phyloP scores from a whole-genome alignment of 1,284 basidiomycete genomes.

The Pholiota adiposa region DNA sequence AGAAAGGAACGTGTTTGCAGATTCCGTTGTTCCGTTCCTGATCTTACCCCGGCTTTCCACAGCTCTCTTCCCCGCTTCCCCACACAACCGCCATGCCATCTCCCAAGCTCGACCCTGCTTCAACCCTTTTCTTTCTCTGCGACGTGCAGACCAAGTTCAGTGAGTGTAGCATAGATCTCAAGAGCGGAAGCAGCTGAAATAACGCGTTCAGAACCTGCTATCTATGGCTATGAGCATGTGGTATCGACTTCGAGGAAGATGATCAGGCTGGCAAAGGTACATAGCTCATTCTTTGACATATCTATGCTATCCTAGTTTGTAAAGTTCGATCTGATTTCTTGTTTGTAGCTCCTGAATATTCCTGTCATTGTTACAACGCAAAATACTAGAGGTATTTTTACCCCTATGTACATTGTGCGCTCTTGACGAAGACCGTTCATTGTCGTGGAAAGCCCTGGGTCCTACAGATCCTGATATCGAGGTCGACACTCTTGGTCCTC shows the following conservation, averaged over 20 bases:
- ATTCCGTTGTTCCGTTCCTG: neutral
- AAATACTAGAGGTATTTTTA: slow-evolving; percentile 70
- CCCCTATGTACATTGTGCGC: slow-evolving; percentile 1
- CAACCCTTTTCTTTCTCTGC: slow-evolving; percentile 76
- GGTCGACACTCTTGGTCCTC: slow-evolving; percentile 55
- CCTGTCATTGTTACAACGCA: slow-evolving; percentile 85
- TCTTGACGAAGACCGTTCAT: neutral
- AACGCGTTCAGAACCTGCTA: slow-evolving; percentile 46
- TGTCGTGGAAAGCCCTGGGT: slow-evolving; percentile 62
- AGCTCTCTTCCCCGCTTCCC: slow-evolving; percentile 3
- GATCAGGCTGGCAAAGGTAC: slow-evolving; percentile 75
- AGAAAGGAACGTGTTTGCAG: neutral
- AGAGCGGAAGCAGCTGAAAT: neutral
- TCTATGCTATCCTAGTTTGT: neutral
- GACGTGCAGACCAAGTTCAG: slow-evolving; percentile 82
- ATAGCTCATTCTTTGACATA: neutral
- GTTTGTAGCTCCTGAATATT: slow-evolving; percentile 61
- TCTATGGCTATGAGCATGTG: slow-evolving; percentile 75
- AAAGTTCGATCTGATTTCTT: neutral
- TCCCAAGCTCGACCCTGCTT: slow-evolving; percentile 45
- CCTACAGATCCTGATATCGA: slow-evolving; percentile 70
- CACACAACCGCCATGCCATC: slow-evolving; percentile 35
- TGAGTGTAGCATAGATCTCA: slow-evolving; percentile 39
- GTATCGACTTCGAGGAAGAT: slow-evolving; percentile 74
- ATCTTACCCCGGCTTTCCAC: neutral